Conservation (phyloP, 768 basidiomycete species). For the Auriculariales sp. region DNA sequence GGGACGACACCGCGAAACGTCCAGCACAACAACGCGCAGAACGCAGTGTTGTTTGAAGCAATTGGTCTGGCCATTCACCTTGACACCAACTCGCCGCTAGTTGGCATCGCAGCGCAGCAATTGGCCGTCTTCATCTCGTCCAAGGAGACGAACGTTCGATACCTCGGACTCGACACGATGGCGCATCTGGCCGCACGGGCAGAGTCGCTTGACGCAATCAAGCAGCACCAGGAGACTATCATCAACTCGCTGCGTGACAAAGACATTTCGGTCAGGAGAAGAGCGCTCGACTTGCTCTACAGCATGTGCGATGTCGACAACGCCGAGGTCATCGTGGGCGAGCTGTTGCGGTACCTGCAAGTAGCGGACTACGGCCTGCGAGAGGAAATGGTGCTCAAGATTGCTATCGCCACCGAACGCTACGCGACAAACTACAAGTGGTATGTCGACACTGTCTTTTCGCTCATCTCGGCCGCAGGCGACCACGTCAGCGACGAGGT, state of each 20-base stretch:
- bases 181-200: slow-evolving; percentile 92
- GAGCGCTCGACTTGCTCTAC: slow-evolving; percentile 90
- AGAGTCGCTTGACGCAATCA: slow-evolving; percentile 82
- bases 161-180: slow-evolving; percentile 95
- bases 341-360: slow-evolving; percentile 82
- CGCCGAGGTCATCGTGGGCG: slow-evolving; percentile 89
- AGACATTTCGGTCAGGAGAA: slow-evolving; percentile 88
- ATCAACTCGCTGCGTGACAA: slow-evolving; percentile 90
- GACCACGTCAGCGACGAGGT: slow-evolving; percentile 99
- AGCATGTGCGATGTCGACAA: slow-evolving; percentile 99
- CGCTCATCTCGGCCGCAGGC: slow-evolving; percentile 90
- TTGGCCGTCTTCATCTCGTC: slow-evolving; percentile 94
- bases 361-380: slow-evolving; percentile 94
- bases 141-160: slow-evolving; percentile 96
- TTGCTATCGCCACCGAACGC: slow-evolving; percentile 97
- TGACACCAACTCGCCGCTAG: slow-evolving; percentile 80
- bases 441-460: slow-evolving; percentile 97
- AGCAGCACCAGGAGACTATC: slow-evolving; percentile 91
- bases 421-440: slow-evolving; percentile 96
- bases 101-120: slow-evolving; percentile 75
- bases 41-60: slow-evolving; percentile 95
- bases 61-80: slow-evolving; percentile 93
- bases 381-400: slow-evolving; percentile 98
- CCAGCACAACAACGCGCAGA: slow-evolving; percentile 97
- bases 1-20: slow-evolving; percentile 77